phyloP scores from a whole-genome alignment of 192 early-diverging fungal genomes.

The Umbelopsis ramanniana region DNA sequence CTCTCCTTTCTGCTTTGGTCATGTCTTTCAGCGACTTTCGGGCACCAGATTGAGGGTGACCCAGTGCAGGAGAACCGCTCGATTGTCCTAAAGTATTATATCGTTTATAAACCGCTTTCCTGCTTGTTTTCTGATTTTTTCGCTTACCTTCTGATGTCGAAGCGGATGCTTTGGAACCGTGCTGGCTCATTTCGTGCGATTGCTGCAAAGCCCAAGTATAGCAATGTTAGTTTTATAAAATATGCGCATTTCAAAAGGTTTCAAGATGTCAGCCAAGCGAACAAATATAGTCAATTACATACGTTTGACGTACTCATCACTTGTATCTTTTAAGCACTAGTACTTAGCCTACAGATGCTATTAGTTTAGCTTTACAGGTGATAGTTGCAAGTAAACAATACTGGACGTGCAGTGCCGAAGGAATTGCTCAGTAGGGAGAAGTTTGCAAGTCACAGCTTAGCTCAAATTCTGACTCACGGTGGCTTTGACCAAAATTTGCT shows the following conservation, averaged over 20 bases:
- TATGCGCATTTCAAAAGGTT: not conserved
- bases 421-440: not conserved
- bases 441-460: not conserved
- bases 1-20: conserved; percentile 92
- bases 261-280: not conserved
- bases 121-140: too few species aligned
- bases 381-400: too few species aligned
- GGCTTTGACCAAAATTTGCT: conserved; percentile 18
- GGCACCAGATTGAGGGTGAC: not conserved
- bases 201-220: not conserved
- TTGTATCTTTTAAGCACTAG: too few species aligned
- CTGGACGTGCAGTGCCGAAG: not conserved
- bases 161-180: not conserved
- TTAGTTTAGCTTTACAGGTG: too few species aligned
- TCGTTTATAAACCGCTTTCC: not conserved
- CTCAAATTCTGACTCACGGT: conserved; percentile 5
- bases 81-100: not conserved
- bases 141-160: not conserved
- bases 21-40: conserved; percentile 63
- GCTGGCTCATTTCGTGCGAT: not conserved
- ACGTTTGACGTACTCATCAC: not conserved
- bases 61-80: not conserved
- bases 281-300: not conserved
- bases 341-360: too few species aligned
- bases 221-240: not conserved